Evolutionary conservation across 306 rosid species (phyloP).

Genomic region (Cicer bijugum): DNA sequence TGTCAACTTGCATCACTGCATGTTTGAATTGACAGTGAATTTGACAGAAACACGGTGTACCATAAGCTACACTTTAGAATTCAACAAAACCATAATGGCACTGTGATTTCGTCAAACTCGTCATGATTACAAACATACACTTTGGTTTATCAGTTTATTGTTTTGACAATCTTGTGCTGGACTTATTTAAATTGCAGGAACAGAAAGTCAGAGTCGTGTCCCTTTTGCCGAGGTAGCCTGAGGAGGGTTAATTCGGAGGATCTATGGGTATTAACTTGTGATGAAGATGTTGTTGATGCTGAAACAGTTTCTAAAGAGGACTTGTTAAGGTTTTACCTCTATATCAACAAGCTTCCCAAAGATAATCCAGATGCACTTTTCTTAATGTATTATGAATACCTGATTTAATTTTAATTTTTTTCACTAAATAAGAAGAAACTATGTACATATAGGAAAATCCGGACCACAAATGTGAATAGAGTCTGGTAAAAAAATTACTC

Average conservation of each 20-base stretch:
- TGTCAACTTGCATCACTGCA: background rate
- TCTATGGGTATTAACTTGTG: constrained; percentile 90
- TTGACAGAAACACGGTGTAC: background rate
- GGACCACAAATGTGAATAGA: constrained; percentile 70
- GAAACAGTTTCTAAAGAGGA: constrained; percentile 88
- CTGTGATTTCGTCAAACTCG: too few relatives aligned
- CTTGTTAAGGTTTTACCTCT: constrained; percentile 79
- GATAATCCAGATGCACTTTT: constrained; percentile 92
- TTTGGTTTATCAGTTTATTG: background rate
- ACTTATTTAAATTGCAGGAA: constrained; percentile 59
- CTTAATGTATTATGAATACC: constrained; percentile 83
- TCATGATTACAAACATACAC: too few relatives aligned
- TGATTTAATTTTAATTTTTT: constrained; percentile 52
- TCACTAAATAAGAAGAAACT: constrained; percentile 42
- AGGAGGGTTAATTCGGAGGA: constrained; percentile 96
- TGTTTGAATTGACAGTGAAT: background rate
- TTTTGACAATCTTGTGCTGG: constrained; percentile 20
- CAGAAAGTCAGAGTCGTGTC: constrained; percentile 83
- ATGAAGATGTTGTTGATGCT: constrained; percentile 85
- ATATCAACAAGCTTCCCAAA: constrained; percentile 84
- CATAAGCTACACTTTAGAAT: too few relatives aligned
- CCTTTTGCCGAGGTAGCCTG: constrained; percentile 90
- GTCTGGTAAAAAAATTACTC: constrained; percentile 57
- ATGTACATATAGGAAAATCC: constrained; percentile 72
- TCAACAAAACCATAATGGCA: too few relatives aligned